phyloP scores from a whole-genome alignment of 1,284 basidiomycete genomes.

The Fomitopsis betulina region DNA sequence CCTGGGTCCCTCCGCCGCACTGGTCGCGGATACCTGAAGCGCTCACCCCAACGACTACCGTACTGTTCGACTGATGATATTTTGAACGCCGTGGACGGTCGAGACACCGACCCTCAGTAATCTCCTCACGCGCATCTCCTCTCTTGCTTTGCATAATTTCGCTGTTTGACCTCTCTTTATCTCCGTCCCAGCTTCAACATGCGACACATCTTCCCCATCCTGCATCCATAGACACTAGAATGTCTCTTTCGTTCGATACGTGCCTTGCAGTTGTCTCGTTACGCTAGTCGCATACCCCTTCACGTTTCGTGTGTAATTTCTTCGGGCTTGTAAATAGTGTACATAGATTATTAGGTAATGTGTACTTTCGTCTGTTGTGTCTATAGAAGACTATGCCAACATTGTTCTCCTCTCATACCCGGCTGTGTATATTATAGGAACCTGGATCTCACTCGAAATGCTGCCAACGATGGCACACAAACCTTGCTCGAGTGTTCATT shows the following conservation, averaged over 20 bases:
- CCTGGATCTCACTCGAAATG: too few relatives aligned
- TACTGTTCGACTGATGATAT: slow-evolving; percentile 2
- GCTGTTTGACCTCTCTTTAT: neutral
- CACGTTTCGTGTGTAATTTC: neutral
- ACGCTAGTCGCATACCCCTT: neutral
- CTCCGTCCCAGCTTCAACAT: neutral
- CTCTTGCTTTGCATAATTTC: neutral
- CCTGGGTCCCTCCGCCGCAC: neutral
- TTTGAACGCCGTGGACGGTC: neutral
- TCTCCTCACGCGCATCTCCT: neutral
- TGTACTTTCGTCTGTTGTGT: neutral
- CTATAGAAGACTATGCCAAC: neutral
- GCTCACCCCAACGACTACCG: neutral
- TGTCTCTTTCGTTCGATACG: neutral
- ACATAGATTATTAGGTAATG: neutral
- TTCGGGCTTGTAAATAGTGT: neutral
- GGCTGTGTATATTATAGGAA: neutral
- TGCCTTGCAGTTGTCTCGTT: neutral
- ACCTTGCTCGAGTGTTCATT: too few relatives aligned
- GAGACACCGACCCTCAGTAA: neutral
- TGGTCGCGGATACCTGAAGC: neutral
- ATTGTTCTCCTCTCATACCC: neutral
- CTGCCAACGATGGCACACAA: too few relatives aligned
- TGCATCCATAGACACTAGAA: neutral
- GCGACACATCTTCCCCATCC: neutral